Evolutionary conservation across 306 rosid genomes (phyloP).

Genomic region (Malus asiatica): DNA sequence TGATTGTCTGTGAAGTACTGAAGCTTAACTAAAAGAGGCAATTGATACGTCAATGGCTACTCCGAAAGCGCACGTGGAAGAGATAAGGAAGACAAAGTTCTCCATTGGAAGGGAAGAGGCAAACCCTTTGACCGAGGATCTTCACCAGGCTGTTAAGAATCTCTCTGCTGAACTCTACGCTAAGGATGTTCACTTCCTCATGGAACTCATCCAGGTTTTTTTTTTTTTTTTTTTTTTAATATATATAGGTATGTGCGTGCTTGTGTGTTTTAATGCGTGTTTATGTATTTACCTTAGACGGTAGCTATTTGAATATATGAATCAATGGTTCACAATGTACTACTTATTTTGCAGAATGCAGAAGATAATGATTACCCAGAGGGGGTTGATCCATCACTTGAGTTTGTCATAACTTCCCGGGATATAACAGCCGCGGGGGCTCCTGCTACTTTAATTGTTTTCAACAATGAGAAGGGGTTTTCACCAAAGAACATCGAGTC

Average conservation of each 20-base stretch:
- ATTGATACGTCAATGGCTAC: conserved; percentile 19
- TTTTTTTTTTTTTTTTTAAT: no score
- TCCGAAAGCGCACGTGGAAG: conserved; percentile 36
- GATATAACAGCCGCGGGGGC: conserved; percentile 69
- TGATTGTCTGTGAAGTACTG: no score
- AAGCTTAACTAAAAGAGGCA: no score
- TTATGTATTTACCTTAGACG: not conserved
- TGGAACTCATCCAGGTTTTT: conserved; percentile 66
- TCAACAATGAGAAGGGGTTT: conserved; percentile 72
- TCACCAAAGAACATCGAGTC: not conserved
- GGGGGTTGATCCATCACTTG: conserved; percentile 41
- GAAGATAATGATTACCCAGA: conserved; percentile 64
- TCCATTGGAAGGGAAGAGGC: conserved; percentile 29
- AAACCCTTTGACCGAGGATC: conserved; percentile 34
- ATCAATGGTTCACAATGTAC: not conserved
- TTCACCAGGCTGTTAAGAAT: conserved; percentile 44
- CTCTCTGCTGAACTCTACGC: conserved; percentile 30
- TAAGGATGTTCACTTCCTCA: conserved; percentile 58
- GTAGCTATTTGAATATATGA: not conserved
- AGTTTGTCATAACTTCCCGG: conserved; percentile 51
- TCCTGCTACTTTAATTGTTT: conserved; percentile 47
- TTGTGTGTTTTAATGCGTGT: no score
- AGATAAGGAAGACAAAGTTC: conserved; percentile 37
- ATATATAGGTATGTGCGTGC: no score
- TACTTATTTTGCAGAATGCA: conserved; percentile 43